Base-by-base conservation (phyloP, 2,329 filamentous ascomycete species). In the Epichloe typhina region DNA sequence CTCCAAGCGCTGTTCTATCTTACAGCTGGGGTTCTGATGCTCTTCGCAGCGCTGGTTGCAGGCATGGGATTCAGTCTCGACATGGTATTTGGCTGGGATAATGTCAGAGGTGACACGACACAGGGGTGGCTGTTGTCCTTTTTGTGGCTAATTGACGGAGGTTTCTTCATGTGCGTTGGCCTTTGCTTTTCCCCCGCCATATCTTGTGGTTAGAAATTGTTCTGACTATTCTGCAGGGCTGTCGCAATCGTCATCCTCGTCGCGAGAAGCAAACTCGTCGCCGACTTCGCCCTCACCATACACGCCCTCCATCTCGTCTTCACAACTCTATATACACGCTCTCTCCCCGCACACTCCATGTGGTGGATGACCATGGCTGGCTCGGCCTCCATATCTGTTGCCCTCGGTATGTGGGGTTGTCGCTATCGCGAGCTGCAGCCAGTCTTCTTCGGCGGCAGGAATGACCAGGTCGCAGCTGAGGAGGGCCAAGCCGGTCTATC, bases 211-310 rank as follows among this genome's bases (percentile, higher is more conserved):
- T 13, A 7, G 36, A 38, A n/a, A 38, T 38, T 15, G 36, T 38
- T 13, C 41, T 44, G 41, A 44, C 41, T 44, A 3, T 12, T 17
- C 40, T 8, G 6, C 40, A 97, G 91, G 64, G 81, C 88, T 41
- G 80, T 94, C 52, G 86, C 88, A 41, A 84, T 96, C 52, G 80
- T 95, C 47, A 70, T 91, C 50, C 73, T 97, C 52, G 81, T 98
- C 58, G 83, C 84, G 19, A 88, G 93, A 55, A 93, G 86, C 46
- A 97, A 97, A 67, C 84, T 97, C 54, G 86, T 97, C 47, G 88
- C 88, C 58, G 93, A 98, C 69, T 98, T 97, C 66, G 87, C 88
- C 35, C 72, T 96, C 23, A 95, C 91, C 2, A 78, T 96, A 17
- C 88, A 95, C 70, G 78, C 86, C 64, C 72, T 95, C 41, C 87